phyloP scores from a whole-genome alignment of 2,329 filamentous ascomycete species.

The Claviceps purpurea region DNA sequence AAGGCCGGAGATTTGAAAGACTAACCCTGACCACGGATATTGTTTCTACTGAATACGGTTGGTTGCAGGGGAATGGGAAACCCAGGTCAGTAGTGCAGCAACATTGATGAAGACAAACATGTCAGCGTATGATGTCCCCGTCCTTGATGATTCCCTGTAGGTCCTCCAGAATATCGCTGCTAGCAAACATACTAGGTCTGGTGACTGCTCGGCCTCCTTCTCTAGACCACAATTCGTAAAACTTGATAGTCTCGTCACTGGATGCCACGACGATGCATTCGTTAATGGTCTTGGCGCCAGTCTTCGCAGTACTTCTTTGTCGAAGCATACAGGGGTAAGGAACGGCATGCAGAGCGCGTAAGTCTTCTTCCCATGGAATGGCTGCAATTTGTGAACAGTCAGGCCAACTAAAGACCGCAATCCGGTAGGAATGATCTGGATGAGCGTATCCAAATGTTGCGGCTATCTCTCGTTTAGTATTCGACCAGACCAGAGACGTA shows the following conservation, averaged over 20 bases:
- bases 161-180: conserved; percentile 74
- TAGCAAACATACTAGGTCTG: conserved; percentile 53
- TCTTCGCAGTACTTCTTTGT: conserved; percentile 14
- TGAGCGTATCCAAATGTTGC: conserved; percentile 91
- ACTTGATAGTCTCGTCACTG: conserved; percentile 85
- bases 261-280: conserved; percentile 77
- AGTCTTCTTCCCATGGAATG: conserved; percentile 70
- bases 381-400: conserved; percentile 74
- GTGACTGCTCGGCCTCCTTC: conserved; percentile 38
- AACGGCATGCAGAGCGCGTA: conserved; percentile 77
- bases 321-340: conserved; percentile 51
- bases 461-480: conserved; percentile 70
- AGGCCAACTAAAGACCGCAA: conserved; percentile 92
- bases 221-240: conserved; percentile 86
- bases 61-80: neutral
- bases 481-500: conserved; percentile 84
- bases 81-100: neutral
- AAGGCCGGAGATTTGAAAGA: neutral
- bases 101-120: neutral
- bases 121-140: conserved; percentile 55
- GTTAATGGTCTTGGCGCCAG: conserved; percentile 18
- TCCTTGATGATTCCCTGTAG: conserved; percentile 69
- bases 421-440: conserved; percentile 75
- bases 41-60: neutral
- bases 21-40: neutral